phyloP scores from a whole-genome alignment of 345 rosid genomes.

The Cardamine chenopodiifolia region DNA sequence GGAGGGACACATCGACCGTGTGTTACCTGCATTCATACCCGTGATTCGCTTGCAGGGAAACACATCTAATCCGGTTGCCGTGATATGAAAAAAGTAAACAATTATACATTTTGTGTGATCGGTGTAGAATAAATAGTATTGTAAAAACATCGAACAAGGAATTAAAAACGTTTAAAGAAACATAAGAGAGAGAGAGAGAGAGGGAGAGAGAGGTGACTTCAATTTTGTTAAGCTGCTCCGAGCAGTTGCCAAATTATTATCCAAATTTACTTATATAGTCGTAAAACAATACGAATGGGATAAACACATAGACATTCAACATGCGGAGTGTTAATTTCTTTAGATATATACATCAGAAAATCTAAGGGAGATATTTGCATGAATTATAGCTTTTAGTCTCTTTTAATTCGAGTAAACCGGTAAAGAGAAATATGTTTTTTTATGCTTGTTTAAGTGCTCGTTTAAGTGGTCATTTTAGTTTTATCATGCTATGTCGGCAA shows the following conservation, averaged over 20 bases:
- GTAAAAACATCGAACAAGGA: background rate
- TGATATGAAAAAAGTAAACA: background rate
- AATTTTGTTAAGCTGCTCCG: background rate
- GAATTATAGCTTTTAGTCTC: too few relatives aligned
- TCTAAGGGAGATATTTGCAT: background rate
- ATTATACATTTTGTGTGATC: background rate
- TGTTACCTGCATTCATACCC: constrained; percentile 33
- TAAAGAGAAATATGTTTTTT: too few relatives aligned
- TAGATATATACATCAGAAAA: background rate
- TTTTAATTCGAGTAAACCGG: too few relatives aligned
- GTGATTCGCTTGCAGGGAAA: constrained; percentile 4
- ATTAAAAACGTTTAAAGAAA: too few relatives aligned
- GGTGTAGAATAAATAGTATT: background rate
- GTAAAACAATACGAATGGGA: background rate
- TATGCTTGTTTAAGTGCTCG: too few relatives aligned
- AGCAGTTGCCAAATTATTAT: background rate
- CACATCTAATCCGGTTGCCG: background rate
- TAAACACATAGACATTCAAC: background rate
- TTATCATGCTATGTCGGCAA: too few relatives aligned
- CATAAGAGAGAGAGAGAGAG: too few relatives aligned
- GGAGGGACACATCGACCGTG: constrained; percentile 30
- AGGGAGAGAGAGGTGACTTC: too few relatives aligned
- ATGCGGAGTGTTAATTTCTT: background rate
- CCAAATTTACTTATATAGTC: background rate
- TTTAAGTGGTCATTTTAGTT: too few relatives aligned